Evolutionary conservation across 768 basidiomycete genomes (phyloP).

Genomic region (Boletus rubescentipes): DNA sequence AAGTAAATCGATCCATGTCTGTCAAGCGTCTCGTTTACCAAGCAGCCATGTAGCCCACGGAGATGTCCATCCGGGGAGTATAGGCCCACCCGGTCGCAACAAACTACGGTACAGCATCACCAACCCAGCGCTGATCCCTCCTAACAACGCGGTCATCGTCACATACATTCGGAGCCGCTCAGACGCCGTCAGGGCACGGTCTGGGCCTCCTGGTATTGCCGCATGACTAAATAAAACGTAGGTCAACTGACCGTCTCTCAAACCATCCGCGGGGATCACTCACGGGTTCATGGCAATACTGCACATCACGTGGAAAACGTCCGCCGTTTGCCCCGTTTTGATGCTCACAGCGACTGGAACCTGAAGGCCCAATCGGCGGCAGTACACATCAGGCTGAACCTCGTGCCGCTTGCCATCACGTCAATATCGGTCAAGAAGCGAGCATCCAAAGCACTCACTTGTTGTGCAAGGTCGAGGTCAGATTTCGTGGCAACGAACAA

Average conservation of each 20-base stretch:
- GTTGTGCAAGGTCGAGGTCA: constrained; percentile 93
- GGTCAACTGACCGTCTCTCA: constrained; percentile 11
- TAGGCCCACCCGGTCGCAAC: constrained; percentile 56
- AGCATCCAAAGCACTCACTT: constrained; percentile 47
- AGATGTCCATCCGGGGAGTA: constrained; percentile 52
- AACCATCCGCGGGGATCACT: constrained; percentile 33
- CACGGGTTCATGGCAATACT: constrained; percentile 86
- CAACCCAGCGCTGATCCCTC: constrained; percentile 71
- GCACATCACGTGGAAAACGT: constrained; percentile 86
- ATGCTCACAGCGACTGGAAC: constrained; percentile 95
- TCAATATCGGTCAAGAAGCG: constrained; percentile 1
- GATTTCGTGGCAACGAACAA: constrained; percentile 99
- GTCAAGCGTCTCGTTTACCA: constrained; percentile 44
- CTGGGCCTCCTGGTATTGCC: constrained; percentile 81
- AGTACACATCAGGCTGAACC: constrained; percentile 98
- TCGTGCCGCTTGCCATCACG: constrained; percentile 73
- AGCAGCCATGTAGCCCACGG: constrained; percentile 70
- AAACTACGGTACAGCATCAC: constrained; percentile 70
- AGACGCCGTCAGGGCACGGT: constrained; percentile 70
- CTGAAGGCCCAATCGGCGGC: constrained; percentile 81
- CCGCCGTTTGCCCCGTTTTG: constrained; percentile 78
- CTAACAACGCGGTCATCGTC: constrained; percentile 68
- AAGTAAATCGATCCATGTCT: constrained; percentile 1
- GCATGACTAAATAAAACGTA: constrained; percentile 41
- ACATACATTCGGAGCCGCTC: constrained; percentile 71